These are phyloP conservation scores for Isoetes engelmannii DNA, from an alignment of 83 land plant genomes.

Conservation along the genomic window DNA sequence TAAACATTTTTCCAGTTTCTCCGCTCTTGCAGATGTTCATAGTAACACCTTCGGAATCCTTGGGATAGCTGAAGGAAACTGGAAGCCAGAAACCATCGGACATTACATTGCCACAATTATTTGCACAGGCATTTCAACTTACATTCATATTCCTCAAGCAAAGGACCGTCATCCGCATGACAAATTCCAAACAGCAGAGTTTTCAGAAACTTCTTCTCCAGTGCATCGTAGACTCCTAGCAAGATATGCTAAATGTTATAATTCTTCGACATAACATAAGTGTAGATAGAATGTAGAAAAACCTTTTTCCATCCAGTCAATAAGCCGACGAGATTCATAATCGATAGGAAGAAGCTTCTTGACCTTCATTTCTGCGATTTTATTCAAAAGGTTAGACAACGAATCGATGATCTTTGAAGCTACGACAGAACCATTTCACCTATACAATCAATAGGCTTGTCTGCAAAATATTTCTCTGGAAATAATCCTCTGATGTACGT, in stretches of 20 bases:
- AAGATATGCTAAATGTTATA: not conserved
- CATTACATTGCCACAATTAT: not conserved
- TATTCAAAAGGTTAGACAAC: not conserved
- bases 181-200: slow-evolving; percentile 74
- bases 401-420: not conserved
- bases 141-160: slow-evolving; percentile 92
- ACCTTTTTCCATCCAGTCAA: slow-evolving; percentile 99
- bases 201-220: slow-evolving; percentile 82
- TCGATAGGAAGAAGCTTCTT: slow-evolving; percentile 94
- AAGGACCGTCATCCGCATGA: slow-evolving; percentile 62
- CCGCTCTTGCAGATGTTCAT: not conserved
- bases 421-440: not conserved
- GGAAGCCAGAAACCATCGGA: slow-evolving; percentile 18
- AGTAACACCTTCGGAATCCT: not conserved
- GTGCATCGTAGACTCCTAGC: slow-evolving; percentile 84
- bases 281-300: not conserved
- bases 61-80: slow-evolving; percentile 83
- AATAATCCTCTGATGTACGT: slow-evolving; percentile 91
- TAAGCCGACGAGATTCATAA: slow-evolving; percentile 71
- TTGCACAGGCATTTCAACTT: slow-evolving; percentile 16
- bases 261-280: not conserved
- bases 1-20: not conserved
- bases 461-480: slow-evolving; percentile 80
- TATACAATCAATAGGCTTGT: slow-evolving; percentile 39
- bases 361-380: slow-evolving; percentile 71